phyloP scores from a whole-genome alignment of 2,329 filamentous ascomycete genomes.

The Ciborinia camelliae region DNA sequence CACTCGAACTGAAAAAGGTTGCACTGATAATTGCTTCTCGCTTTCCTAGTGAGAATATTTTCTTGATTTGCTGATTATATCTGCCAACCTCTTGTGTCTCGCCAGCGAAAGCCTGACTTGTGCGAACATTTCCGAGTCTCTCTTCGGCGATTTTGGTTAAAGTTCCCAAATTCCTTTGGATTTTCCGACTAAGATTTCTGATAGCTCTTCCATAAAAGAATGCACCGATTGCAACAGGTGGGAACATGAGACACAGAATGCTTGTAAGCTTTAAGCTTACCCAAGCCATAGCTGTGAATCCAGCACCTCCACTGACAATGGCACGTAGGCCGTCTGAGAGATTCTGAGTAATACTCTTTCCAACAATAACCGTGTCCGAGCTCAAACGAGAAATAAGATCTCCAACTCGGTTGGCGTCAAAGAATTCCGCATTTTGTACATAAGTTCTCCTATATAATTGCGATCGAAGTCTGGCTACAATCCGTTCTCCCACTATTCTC shows the following conservation, averaged over 20 bases:
- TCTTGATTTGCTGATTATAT: slow-evolving; percentile 89
- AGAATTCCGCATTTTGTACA: slow-evolving; percentile 97
- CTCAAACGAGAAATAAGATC: slow-evolving; percentile 94
- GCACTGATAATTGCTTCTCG: slow-evolving; percentile 85
- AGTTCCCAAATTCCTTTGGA: slow-evolving; percentile 89
- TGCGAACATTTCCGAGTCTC: slow-evolving; percentile 93
- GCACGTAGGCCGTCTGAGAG: slow-evolving; percentile 92
- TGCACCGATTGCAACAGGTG: slow-evolving; percentile 83
- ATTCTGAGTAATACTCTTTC: slow-evolving; percentile 98
- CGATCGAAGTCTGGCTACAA: slow-evolving; percentile 84
- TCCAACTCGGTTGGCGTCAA: slow-evolving; percentile 94
- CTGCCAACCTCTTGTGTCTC: slow-evolving; percentile 86
- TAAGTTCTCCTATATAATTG: slow-evolving; percentile 90
- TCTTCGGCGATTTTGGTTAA: slow-evolving; percentile 98
- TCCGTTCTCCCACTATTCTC: slow-evolving; percentile 89
- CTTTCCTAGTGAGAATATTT: slow-evolving; percentile 86
- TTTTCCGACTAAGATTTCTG: slow-evolving; percentile 82
- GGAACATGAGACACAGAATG: slow-evolving; percentile 81
- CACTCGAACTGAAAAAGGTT: slow-evolving; percentile 82
- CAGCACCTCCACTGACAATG: slow-evolving; percentile 83
- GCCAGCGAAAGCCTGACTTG: slow-evolving; percentile 91
- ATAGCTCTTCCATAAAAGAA: slow-evolving; percentile 90
- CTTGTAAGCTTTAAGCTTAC: slow-evolving; percentile 88
- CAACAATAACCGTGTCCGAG: slow-evolving; percentile 95
- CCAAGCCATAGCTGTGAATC: slow-evolving; percentile 92